Evolutionary conservation across 2,329 filamentous ascomycete genomes (phyloP), one percentile per base, ranked within the genome.

Genomic region (Pestalotiopsis sp.): DNA sequence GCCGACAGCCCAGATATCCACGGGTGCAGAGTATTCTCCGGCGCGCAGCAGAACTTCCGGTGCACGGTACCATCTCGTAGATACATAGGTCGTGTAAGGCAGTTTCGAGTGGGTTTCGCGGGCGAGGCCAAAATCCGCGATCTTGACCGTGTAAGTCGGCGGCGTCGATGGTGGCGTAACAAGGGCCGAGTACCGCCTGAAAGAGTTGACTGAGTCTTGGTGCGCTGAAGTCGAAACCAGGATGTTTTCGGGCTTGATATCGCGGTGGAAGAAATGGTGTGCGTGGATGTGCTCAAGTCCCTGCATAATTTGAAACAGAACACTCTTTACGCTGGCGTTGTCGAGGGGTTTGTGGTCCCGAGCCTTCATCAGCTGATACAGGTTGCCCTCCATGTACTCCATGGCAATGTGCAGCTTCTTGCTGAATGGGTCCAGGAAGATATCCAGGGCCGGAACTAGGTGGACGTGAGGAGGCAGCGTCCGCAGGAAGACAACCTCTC

Each of bases 361-460:
- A 66, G 96, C 92, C 84, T 99, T 99, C 96, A 99, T 99, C 72
- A 99, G 84, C 81, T 99, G 96, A 81, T 99, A 99, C 1, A 99
- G 87, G 81, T 99, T 99, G 65, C 96, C 96, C 80, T 99, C 96
- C 96, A 99, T 99, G 82, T 97, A 98, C 84, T 99, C 96, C 96
- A 99, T 99, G 78, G 90, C 91, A 74, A 99, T 99, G 82, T 99
- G 96, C 59, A 99, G 90, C 83, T 98, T 97, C 84, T 95, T 97
- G 83, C 89, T 97, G 80, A 94, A 93, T 0, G 96, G 96, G 78
- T 99, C 96, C 76, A 99, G 90, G 82, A 99, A 99, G 77, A 99
- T 99, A 82, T 99, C 96, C 73, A 98, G 88, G 4, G 96, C 95
- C 45, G 96, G 96, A n/a, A 99, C 96, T 41, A 99, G 88, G 80